phyloP scores from a whole-genome alignment of 108 stramenopile genomes.

The Parmales sp. region DNA sequence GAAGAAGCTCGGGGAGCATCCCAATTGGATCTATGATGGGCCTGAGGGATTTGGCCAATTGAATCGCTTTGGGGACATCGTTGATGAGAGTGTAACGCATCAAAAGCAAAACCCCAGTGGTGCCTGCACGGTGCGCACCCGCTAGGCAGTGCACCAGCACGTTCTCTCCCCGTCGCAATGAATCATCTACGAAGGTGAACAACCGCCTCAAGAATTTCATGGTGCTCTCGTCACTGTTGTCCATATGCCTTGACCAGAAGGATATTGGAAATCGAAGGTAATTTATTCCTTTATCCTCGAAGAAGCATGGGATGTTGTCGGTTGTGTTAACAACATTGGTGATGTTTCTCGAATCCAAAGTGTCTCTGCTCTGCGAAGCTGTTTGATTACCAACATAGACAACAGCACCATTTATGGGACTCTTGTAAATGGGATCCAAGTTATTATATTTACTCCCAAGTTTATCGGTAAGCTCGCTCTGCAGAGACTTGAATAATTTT shows the following conservation, averaged over 20 bases:
- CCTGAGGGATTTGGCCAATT: slow-evolving; percentile 13
- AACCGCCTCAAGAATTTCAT: slow-evolving; percentile 9
- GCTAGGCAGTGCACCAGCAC: slow-evolving; percentile 30
- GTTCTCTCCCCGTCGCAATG: background rate
- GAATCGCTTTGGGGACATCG: background rate
- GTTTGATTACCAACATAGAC: slow-evolving; percentile 26
- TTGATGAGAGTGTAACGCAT: slow-evolving; percentile 7
- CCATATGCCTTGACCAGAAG: background rate
- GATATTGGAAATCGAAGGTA: slow-evolving; percentile 13
- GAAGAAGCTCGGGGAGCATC: background rate
- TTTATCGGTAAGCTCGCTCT: too few relatives aligned
- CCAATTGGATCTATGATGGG: slow-evolving; percentile 32
- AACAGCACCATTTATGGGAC: slow-evolving; percentile 13
- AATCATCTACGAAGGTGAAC: slow-evolving; percentile 14
- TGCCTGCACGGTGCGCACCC: slow-evolving; percentile 29
- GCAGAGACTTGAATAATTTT: too few relatives aligned
- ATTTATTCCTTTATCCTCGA: slow-evolving; percentile 1
- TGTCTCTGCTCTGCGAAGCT: slow-evolving; percentile 7
- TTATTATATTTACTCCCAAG: slow-evolving; percentile 16
- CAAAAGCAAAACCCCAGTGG: slow-evolving; percentile 20
- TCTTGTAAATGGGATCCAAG: slow-evolving; percentile 16
- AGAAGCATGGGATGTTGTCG: background rate
- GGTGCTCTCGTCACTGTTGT: background rate
- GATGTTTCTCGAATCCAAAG: slow-evolving; percentile 5
- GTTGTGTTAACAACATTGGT: slow-evolving; percentile 25